Base-by-base conservation (phyloP, 2,329 filamentous ascomycete genomes). In the Herpotrichia juniperi region DNA sequence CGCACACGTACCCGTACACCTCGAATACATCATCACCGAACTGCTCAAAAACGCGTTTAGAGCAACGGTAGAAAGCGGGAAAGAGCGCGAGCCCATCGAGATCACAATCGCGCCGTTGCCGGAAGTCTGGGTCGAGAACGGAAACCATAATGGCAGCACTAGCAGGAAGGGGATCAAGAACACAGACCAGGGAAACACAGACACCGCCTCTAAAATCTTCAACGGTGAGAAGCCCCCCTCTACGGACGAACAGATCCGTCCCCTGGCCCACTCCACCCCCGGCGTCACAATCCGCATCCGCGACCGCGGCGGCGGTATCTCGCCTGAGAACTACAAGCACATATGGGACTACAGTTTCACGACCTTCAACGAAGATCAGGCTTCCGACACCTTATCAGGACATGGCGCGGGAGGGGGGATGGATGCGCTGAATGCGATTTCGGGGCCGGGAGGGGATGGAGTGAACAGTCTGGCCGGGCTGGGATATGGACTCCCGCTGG, bases 341-440 rank as follows among this genome's bases (percentile, higher is more conserved):
- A 93, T 99, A 52, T 99, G 94, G 93, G 93, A 92, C 6, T 99
- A 97, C 73, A 94, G 90, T 57, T 99, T 97, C 72, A 97, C 93
- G 17, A 99, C 94, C 0, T 97, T 97, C 74, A 88, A 85, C 50
- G 90, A 91, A 19, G 82, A 87, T 34, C 73, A 81, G 54, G 77
- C 77, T 10, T 71, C 73, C 6, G 61, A 48, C 75, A 83, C 59
- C 68, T 80, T 62, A 66, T 73, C 77, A 11, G 71, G 76, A 30
- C 73, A 76, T 39, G 54, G 56, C 11, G 28, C 44, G 17, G 43
- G 45, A 11, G 56, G 43, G 16, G 69, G 66, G 19, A 81, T 85
- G 68, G 87, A 90, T 66, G 90, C 89, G 0, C 76, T 97, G 56
- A 89, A 87, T 64, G 86, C 88, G 4, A 88, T 97, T 43, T 88